Evolutionary conservation across 139 green algal genomes (phyloP), one percentile per base, ranked within the genome.

Genomic region (Astrephomene gubernaculifera): DNA sequence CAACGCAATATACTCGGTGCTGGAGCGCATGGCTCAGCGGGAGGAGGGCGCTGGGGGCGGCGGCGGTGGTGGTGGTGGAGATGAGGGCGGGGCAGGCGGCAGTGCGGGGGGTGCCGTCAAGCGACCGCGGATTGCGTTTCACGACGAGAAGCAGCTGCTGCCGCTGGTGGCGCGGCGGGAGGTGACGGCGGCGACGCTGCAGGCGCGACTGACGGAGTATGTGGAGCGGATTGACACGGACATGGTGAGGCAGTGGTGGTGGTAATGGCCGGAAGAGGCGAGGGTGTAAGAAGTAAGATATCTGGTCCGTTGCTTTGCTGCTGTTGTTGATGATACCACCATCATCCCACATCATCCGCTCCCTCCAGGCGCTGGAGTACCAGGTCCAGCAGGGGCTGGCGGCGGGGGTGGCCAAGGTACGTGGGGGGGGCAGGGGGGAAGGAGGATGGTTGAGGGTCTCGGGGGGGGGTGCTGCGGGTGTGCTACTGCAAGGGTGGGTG

Each of bases 201-300:
- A 81, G 33, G 33, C 82, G 29, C 91, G 90, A 74, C 94, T 99
- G 31, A 89, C 81, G 5, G 92, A 98, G 84, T 93, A 98, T 82
- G 96, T 99, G 36, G 95, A 99, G 81, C 92, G 94, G 41, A 96
- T 98, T 17, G 96, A 98, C 89, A 95, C 89, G 14, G 95, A 98
- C 90, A 92, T 97, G 95, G 94, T 96, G 89, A 36, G 92, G 44
- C n/a, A n/a, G n/a, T n/a, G n/a, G n/a, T n/a, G n/a, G n/a, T n/a
- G n/a, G n/a, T n/a, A n/a, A n/a, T n/a, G n/a, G n/a, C n/a, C n/a
- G n/a, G n/a, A n/a, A n/a, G n/a, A n/a, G n/a, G n/a, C n/a, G n/a
- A n/a, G n/a, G n/a, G n/a, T n/a, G n/a, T n/a, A n/a, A n/a, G n/a
- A n/a, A n/a, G n/a, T n/a, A n/a, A n/a, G n/a, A n/a, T n/a, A n/a